Conservation (phyloP, 139 green algal species). For the Penium margaritaceum region DNA sequence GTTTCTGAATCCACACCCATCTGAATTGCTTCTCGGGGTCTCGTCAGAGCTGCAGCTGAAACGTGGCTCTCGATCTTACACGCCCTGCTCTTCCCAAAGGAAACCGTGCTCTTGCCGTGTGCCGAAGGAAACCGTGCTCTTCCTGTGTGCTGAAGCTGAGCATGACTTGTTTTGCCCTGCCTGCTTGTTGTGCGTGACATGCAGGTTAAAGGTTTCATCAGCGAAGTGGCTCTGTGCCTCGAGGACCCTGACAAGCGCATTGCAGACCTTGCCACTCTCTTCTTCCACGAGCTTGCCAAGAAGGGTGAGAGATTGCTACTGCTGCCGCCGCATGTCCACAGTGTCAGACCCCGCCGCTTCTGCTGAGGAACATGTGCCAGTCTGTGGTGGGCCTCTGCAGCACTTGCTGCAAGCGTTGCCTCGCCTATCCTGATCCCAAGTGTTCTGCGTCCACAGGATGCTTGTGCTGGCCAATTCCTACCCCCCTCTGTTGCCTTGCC, state of each 20-base stretch:
- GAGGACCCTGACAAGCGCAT: conserved; percentile 59
- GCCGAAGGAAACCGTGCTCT: no score
- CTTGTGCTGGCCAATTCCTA: neutral
- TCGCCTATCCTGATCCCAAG: neutral
- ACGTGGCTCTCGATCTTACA: no score
- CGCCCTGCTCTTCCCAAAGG: no score
- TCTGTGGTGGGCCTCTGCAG: neutral
- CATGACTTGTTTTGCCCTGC: no score
- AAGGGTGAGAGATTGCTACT: conserved; percentile 58
- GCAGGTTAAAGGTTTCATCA: conserved; percentile 81
- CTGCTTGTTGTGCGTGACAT: no score
- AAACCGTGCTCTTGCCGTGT: no score
- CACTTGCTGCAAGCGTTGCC: neutral
- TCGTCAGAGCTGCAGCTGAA: no score
- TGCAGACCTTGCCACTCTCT: conserved; percentile 52
- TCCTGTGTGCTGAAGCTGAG: no score
- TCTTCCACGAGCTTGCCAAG: conserved; percentile 74
- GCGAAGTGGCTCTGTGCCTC: conserved; percentile 69
- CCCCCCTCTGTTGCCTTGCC: neutral
- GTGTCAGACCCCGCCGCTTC: neutral
- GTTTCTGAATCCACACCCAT: no score
- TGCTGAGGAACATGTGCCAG: neutral
- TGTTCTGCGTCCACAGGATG: neutral
- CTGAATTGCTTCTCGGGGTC: no score
- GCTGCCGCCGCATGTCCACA: neutral